phyloP scores from a whole-genome alignment of 306 rosid species.

The Comarum palustre region DNA sequence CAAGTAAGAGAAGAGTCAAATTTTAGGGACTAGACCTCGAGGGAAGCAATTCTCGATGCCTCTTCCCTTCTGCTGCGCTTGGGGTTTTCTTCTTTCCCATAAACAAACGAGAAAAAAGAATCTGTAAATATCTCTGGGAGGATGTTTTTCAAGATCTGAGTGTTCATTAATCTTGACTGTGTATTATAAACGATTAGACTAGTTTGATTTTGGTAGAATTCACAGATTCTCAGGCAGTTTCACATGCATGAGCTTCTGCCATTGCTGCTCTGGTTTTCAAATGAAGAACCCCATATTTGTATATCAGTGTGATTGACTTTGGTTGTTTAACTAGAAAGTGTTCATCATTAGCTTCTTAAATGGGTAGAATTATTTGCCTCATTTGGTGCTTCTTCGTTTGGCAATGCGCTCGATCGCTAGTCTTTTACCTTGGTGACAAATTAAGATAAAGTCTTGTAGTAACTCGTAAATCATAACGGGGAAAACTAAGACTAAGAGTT shows the following conservation, averaged over 20 bases:
- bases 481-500: background rate
- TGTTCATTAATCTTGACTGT: background rate
- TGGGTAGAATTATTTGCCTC: background rate
- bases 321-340: background rate
- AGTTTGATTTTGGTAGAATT: background rate
- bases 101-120: background rate
- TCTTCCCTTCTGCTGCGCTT: constrained; percentile 6
- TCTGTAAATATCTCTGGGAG: background rate
- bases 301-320: background rate
- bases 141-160: constrained; percentile 8
- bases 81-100: background rate
- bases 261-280: background rate
- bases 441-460: no score
- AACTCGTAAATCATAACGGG: background rate
- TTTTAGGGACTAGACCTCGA: constrained; percentile 6
- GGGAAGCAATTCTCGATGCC: background rate
- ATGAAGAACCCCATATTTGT: no score
- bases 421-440: background rate
- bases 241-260: constrained; percentile 21
- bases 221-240: constrained; percentile 12
- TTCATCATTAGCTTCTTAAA: constrained; percentile 1
- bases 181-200: background rate
- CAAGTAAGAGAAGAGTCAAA: background rate
- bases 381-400: background rate
- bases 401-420: background rate